Percentiles rank a stretch among this genome's conserved stretches.
Conservation (phyloP, 345 rosid genomes). For the Populus euphratica region DNA sequence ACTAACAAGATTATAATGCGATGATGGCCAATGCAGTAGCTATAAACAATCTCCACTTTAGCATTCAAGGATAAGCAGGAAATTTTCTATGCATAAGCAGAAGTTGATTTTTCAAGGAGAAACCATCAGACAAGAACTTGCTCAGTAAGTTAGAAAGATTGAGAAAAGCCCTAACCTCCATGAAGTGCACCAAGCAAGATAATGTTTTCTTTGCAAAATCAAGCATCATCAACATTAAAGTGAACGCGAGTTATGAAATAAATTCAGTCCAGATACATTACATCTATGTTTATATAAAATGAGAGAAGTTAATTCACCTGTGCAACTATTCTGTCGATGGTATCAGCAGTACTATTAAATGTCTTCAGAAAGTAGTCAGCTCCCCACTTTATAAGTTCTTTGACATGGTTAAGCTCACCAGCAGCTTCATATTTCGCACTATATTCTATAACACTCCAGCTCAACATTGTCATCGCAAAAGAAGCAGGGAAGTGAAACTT, state of each 20-base stretch:
- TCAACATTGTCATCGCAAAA: slow-evolving; percentile 93
- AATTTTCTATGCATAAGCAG: neutral
- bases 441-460: slow-evolving; percentile 98
- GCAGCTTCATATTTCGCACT: slow-evolving; percentile 88
- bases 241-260: neutral
- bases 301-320: slow-evolving; percentile 46
- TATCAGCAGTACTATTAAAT: slow-evolving; percentile 73
- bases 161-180: neutral
- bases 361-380: slow-evolving; percentile 90
- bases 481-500: slow-evolving; percentile 86
- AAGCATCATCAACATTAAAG: neutral
- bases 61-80: neutral
- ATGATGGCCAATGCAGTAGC: neutral
- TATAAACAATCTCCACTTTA: neutral
- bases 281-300: neutral
- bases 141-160: neutral
- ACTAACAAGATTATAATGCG: neutral
- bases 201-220: neutral
- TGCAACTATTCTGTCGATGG: slow-evolving; percentile 49
- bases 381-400: slow-evolving; percentile 94
- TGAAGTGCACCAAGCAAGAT: neutral
- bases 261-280: neutral
- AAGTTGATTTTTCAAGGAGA: neutral
- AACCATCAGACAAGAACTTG: neutral
- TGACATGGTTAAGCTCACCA: slow-evolving; percentile 85